These are phyloP conservation scores for Populus pruinosa DNA, from an alignment of 345 rosid genomes.

Conservation along the genomic window DNA sequence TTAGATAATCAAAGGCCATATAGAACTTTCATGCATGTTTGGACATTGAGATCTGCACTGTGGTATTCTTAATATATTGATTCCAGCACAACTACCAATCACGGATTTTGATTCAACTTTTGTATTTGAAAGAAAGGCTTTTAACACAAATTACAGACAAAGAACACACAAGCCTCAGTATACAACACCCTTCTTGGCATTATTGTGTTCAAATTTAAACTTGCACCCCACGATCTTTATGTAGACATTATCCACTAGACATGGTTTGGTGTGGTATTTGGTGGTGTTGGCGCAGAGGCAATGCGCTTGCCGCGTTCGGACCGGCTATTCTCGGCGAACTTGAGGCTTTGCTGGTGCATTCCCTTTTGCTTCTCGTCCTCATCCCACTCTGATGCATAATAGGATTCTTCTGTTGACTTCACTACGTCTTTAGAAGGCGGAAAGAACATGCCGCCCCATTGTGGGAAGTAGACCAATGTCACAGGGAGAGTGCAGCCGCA, in stretches of 20 bases:
- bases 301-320: slow-evolving; percentile 63
- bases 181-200: no score
- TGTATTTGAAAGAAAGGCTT: no score
- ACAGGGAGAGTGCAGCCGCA: slow-evolving; percentile 60
- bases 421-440: slow-evolving; percentile 44
- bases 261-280: slow-evolving; percentile 38
- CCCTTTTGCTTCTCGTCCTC: slow-evolving; percentile 65
- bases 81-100: no score
- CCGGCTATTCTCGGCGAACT: slow-evolving; percentile 67
- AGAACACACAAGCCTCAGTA: no score
- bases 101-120: no score
- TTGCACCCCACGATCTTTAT: no score
- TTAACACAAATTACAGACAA: no score
- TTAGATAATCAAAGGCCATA: no score
- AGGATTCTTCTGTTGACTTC: slow-evolving; percentile 51
- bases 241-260: slow-evolving; percentile 27
- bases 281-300: slow-evolving; percentile 43
- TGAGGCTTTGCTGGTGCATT: slow-evolving; percentile 57
- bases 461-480: slow-evolving; percentile 64
- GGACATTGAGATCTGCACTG: no score
- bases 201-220: no score
- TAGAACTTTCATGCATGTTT: no score
- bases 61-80: no score
- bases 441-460: slow-evolving; percentile 76
- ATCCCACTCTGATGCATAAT: slow-evolving; percentile 58